A percentile compares a stretch with the other conserved stretches of the same genome.
Conservation (phyloP, 2,329 filamentous ascomycete genomes). For the Phyllosticta paracitricarpa region DNA sequence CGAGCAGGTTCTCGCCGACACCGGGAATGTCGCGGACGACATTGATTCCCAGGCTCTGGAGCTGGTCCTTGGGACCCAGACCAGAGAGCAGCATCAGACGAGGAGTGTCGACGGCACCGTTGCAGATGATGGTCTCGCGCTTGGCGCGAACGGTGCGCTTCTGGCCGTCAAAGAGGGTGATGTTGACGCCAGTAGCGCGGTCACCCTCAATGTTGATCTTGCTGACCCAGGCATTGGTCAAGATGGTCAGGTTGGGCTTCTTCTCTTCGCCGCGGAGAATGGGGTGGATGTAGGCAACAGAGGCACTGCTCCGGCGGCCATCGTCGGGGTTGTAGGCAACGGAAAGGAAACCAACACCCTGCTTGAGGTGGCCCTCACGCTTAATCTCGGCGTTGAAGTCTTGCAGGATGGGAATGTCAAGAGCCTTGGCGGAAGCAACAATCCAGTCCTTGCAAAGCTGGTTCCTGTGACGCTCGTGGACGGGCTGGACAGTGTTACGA, state of each 20-base stretch:
- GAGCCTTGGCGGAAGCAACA: constrained; percentile 63
- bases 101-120: constrained; percentile 73
- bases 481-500: constrained; percentile 82
- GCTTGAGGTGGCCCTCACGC: constrained; percentile 58
- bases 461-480: constrained; percentile 76
- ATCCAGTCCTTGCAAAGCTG: constrained; percentile 90
- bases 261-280: constrained; percentile 76
- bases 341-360: constrained; percentile 82
- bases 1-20: constrained; percentile 54
- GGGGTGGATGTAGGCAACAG: constrained; percentile 86
- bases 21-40: constrained; percentile 51
- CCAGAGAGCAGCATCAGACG: constrained; percentile 49
- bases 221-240: constrained; percentile 82
- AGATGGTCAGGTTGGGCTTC: constrained; percentile 71
- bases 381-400: constrained; percentile 84
- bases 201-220: constrained; percentile 63
- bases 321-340: constrained; percentile 87
- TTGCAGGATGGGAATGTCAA: constrained; percentile 69
- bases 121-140: constrained; percentile 68
- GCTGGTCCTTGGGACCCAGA: constrained; percentile 39
- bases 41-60: constrained; percentile 37
- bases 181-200: constrained; percentile 61
- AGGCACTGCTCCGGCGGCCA: constrained; percentile 73
- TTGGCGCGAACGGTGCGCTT: constrained; percentile 50
- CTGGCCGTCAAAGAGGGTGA: constrained; percentile 53